These are phyloP conservation scores for Trypanosoma platydactyli DNA, from an alignment of 208 protist species.

Conservation along the genomic window DNA sequence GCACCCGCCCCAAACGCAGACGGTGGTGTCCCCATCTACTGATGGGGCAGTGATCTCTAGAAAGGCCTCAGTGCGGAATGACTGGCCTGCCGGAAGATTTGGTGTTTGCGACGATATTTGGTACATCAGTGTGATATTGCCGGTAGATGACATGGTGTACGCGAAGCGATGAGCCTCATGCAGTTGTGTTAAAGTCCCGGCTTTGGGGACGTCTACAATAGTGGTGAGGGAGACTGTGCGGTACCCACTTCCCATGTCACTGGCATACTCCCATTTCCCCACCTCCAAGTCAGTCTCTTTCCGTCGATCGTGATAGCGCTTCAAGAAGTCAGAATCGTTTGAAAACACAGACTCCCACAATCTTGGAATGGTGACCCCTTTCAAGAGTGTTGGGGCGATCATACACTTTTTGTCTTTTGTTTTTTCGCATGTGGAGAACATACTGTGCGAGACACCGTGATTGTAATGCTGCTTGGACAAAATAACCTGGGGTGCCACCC, in stretches of 20 bases:
- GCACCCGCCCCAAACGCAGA: constrained; percentile 73
- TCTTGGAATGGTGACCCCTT: constrained; percentile 72
- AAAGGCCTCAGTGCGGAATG: constrained; percentile 79
- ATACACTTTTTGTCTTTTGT: constrained; percentile 71
- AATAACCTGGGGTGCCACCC: constrained; percentile 48
- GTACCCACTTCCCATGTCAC: constrained; percentile 73
- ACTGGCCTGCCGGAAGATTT: constrained; percentile 55
- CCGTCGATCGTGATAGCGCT: constrained; percentile 68
- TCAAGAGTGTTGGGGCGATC: constrained; percentile 50
- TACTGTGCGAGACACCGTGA: constrained; percentile 55
- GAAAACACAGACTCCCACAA: constrained; percentile 74
- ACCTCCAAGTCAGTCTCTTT: constrained; percentile 66
- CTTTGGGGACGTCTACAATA: constrained; percentile 63
- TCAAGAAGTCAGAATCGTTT: constrained; percentile 64
- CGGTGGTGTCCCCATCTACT: constrained; percentile 49
- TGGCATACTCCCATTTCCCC: constrained; percentile 62
- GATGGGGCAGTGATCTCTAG: constrained; percentile 64
- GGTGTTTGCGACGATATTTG: constrained; percentile 87
- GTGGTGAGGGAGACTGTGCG: constrained; percentile 63
- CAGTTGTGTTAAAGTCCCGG: constrained; percentile 58
- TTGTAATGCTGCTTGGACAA: constrained; percentile 66
- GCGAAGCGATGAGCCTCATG: constrained; percentile 82
- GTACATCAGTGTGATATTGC: constrained; percentile 55
- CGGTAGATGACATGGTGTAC: constrained; percentile 44
- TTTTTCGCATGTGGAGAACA: constrained; percentile 60